phyloP scores from a whole-genome alignment of 2,329 filamentous ascomycete genomes.

The Beauveria sp. region DNA sequence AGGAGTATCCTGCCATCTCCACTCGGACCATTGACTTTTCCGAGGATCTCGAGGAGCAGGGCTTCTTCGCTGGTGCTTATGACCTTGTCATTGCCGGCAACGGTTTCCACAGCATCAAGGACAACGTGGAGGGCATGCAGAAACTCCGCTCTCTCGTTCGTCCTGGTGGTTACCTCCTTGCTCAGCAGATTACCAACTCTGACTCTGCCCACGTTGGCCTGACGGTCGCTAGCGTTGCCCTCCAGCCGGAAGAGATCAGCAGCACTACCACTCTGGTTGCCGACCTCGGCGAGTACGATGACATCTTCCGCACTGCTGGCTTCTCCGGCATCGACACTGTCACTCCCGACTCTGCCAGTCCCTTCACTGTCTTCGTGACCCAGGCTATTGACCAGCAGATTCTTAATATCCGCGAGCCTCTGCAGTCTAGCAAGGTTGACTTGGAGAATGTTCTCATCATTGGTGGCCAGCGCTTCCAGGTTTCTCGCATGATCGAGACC shows the following conservation, averaged over 20 bases:
- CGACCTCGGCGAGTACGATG: conserved; percentile 8
- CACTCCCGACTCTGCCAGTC: conserved; percentile 8
- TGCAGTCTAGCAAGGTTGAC: conserved; percentile 6
- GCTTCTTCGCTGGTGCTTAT: conserved; percentile 5
- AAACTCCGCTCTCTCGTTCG: conserved; percentile 11
- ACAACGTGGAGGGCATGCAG: conserved; percentile 1
- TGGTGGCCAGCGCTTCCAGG: conserved; percentile 10
- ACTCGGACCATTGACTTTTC: conserved; percentile 9
- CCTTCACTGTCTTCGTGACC: conserved; percentile 11
- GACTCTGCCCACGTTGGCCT: conserved; percentile 5
- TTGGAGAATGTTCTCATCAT: conserved; percentile 12
- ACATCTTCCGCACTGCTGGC: conserved; percentile 8
- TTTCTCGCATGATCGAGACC: not conserved
- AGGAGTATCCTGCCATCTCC: not conserved
- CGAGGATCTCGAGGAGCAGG: conserved; percentile 9
- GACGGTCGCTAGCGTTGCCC: conserved; percentile 6
- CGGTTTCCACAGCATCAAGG: conserved; percentile 5
- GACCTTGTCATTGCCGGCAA: conserved; percentile 11
- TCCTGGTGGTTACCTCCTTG: conserved; percentile 12
- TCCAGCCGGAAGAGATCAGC: conserved; percentile 3
- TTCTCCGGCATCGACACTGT: conserved; percentile 13
- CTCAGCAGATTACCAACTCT: conserved; percentile 8
- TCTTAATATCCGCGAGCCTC: conserved; percentile 9
- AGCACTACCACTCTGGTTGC: conserved; percentile 8
- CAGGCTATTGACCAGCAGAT: conserved; percentile 13